phyloP scores from a whole-genome alignment of 345 rosid genomes.

The Camelina hispida region DNA sequence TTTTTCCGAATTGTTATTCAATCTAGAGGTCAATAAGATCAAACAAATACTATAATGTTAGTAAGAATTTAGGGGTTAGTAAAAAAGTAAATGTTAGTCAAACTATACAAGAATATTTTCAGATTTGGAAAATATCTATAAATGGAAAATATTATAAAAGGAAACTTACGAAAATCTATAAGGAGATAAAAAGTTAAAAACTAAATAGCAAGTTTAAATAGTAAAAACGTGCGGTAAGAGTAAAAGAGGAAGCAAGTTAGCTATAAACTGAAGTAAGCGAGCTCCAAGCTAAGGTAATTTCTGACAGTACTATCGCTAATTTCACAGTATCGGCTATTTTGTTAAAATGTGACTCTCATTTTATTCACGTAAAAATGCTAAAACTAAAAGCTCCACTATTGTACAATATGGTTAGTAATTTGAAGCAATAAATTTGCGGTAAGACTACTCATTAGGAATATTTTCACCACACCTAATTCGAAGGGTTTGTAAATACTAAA shows the following conservation, averaged over 20 bases:
- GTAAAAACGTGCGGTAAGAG: too few relatives aligned
- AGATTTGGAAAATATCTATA: too few relatives aligned
- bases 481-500: slow-evolving; percentile 17
- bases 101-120: background rate
- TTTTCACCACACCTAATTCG: slow-evolving; percentile 19
- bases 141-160: too few relatives aligned
- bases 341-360: background rate
- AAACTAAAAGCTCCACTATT: background rate
- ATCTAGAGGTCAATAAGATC: background rate
- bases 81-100: background rate
- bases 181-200: too few relatives aligned
- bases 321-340: background rate
- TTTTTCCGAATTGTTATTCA: background rate
- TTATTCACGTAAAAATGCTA: too few relatives aligned
- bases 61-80: background rate
- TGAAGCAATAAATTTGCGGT: background rate
- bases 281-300: too few relatives aligned
- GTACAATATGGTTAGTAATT: background rate
- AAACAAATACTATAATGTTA: background rate
- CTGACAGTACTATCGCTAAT: background rate
- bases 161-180: too few relatives aligned
- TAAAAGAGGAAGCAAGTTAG: too few relatives aligned
- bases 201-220: too few relatives aligned
- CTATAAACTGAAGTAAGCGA: too few relatives aligned
- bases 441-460: background rate